These are phyloP conservation scores for Alternaria viburni DNA, from an alignment of 2,329 filamentous ascomycete genomes.

Conservation along the genomic window DNA sequence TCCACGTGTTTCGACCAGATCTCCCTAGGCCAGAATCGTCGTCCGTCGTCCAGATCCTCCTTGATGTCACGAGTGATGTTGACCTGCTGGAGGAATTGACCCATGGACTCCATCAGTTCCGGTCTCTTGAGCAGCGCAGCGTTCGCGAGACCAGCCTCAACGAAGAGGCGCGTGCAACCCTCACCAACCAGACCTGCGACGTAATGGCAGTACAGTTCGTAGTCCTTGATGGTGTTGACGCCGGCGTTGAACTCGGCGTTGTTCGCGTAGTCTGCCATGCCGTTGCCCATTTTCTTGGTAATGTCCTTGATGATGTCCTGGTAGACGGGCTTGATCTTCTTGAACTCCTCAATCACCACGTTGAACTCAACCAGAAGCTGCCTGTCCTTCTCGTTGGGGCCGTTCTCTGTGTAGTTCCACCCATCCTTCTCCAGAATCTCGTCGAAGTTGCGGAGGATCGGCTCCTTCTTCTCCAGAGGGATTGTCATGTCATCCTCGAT, in stretches of 20 bases:
- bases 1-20: conserved; percentile 97
- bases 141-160: conserved; percentile 85
- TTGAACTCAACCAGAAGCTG: conserved; percentile 93
- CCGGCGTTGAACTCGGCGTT: conserved; percentile 85
- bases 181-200: conserved; percentile 98
- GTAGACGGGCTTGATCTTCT: conserved; percentile 85
- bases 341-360: conserved; percentile 83
- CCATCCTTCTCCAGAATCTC: conserved; percentile 79
- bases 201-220: conserved; percentile 97
- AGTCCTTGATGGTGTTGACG: conserved; percentile 83
- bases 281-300: conserved; percentile 92
- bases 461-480: conserved; percentile 79
- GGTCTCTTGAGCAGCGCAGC: conserved; percentile 79
- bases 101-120: conserved; percentile 92
- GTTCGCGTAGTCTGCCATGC: conserved; percentile 94
- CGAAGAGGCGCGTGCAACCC: conserved; percentile 87
- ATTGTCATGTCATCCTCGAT: conserved; percentile 99
- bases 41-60: conserved; percentile 86
- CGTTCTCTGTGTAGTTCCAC: conserved; percentile 88
- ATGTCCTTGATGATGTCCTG: conserved; percentile 89
- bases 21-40: conserved; percentile 93
- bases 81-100: conserved; percentile 95
- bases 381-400: conserved; percentile 90
- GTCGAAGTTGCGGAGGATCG: conserved; percentile 82
- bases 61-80: conserved; percentile 97